Base-by-base conservation (phyloP, 2,329 filamentous ascomycete genomes). In the Colletotrichum horii region DNA sequence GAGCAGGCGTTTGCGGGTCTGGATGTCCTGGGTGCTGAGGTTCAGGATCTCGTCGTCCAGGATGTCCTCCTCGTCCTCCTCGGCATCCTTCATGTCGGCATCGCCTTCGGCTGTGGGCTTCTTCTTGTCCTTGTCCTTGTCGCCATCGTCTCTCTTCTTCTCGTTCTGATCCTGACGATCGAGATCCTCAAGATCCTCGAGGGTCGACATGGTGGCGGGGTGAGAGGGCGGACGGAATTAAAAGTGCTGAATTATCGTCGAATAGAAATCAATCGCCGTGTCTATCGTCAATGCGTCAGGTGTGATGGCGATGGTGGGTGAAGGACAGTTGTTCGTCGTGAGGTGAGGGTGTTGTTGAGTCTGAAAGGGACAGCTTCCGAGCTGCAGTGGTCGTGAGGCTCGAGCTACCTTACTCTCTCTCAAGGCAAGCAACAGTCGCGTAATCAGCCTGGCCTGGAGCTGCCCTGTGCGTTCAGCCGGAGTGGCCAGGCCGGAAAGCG, bases 41-140 rank as follows among this genome's bases (percentile, higher is more conserved):
- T 92, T 94, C 76, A 98, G 91, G 81, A 99, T 96, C 88, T 99
- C 97, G 71, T 96, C 93, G 85, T 98, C 96, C 78, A 99, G 91
- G 70, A 96, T 91, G 79, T 97, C 94, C 65, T 96, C 95, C 80
- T 95, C 93, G 78, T 92, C 91, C 34, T 89, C 86, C 78, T 94
- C 93, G 14, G 92, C 93, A 84, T 98, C 96, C 84, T 96, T 93
- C 96, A 98, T 98, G 74, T 98, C 95, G 66, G 93, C 93, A 87
- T 98, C 96, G 65, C 90, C 94, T 81, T 93, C 92, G 71, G 15
- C 60, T 1, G 68, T 24, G 16, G 75, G 88, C 87, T 80, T 91
- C 70, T 82, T 79, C 65, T 83, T 80, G 75, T 83, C 77, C 77
- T 83, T 80, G 36, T 82, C 81, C 76, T 84, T 83, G 71, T 82